Conservation (phyloP, 163 green algal genomes). For the Coccomyxa subellipsoidea region DNA sequence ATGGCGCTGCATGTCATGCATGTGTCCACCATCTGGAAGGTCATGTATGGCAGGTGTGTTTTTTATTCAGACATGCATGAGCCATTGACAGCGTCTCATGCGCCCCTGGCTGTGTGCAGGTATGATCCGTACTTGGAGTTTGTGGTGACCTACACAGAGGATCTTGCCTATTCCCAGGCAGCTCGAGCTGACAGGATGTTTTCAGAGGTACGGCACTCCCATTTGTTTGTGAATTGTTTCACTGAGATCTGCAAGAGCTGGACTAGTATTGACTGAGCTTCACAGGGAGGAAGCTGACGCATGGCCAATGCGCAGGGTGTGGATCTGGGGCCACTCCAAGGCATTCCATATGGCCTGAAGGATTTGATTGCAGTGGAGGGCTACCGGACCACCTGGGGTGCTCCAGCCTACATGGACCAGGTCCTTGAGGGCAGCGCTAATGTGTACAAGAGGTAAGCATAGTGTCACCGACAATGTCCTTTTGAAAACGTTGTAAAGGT, state of each 20-base stretch:
- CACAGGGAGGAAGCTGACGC: no score
- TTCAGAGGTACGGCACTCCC: not conserved
- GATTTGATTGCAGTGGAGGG: conserved; percentile 33
- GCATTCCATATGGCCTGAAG: conserved; percentile 44
- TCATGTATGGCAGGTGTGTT: not conserved
- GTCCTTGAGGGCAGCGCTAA: conserved; percentile 16
- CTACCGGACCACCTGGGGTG: conserved; percentile 38
- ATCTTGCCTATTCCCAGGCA: conserved; percentile 25
- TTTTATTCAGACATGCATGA: not conserved
- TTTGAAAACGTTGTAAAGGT: no score
- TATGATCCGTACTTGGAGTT: conserved; percentile 27
- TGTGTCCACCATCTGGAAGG: not conserved
- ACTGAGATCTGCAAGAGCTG: no score
- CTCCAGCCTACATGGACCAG: conserved; percentile 19
- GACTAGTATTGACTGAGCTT: no score
- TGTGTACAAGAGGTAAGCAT: conserved; percentile 29
- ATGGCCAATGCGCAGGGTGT: conserved; percentile 3
- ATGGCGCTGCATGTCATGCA: not conserved
- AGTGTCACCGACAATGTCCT: no score
- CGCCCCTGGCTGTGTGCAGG: conserved; percentile 8
- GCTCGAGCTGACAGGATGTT: conserved; percentile 26
- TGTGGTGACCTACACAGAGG: conserved; percentile 36
- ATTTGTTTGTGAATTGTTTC: not conserved
- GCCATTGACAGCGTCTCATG: not conserved
- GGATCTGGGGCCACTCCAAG: conserved; percentile 31